Evolutionary conservation across 2,329 filamentous ascomycete species (phyloP), one percentile per base, ranked within the genome.

Genomic region (Epichloe coenophiala): DNA sequence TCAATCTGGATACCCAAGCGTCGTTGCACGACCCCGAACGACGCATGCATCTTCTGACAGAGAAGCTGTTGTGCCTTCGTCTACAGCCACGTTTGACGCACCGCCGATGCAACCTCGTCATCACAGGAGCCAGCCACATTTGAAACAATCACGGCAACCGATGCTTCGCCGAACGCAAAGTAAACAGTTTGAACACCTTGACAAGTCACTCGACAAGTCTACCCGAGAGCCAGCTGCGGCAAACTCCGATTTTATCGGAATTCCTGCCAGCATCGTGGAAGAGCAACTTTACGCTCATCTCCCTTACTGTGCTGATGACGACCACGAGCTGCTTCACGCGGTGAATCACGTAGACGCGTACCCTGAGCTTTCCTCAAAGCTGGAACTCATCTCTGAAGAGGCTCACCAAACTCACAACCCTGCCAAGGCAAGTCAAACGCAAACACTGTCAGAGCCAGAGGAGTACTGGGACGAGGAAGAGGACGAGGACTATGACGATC

Each of bases 381-480:
- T 65, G 9, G 57, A 61, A 1, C 60, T 64, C 35, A 63, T 65
- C 33, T 57, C 58, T 1, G 63, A 66, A 45, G 64, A 65, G 45
- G 59, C 60, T n/a, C 54, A 54, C 5, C 51, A 55, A 27, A 54
- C 58, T 9, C 47, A 59, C 12, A 51, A 55, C 15, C 50, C 56
- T 5, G 57, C 59, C 46, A 57, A 60, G 37, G 62, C 63, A n/a
- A 51, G 35, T 7, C 54, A 54, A 6, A 52, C 59, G 7, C 58
- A 60, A 38, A 57, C 61, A 21, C 61, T 68, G 40, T 69, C 65
- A 2, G 68, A 71, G 45, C 59, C 75, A 0, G 84, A 88, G 58
- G 85, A 89, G 62, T 86, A 83, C 59, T 88, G 83, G 83, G 83
- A 87, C 15, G 86, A 89, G 17, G 84, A 86, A 15, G 84, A 91